Evolutionary conservation across 305 asterid species (phyloP), one percentile per base, ranked within the genome.

Genomic region (Fraxinus ornus): DNA sequence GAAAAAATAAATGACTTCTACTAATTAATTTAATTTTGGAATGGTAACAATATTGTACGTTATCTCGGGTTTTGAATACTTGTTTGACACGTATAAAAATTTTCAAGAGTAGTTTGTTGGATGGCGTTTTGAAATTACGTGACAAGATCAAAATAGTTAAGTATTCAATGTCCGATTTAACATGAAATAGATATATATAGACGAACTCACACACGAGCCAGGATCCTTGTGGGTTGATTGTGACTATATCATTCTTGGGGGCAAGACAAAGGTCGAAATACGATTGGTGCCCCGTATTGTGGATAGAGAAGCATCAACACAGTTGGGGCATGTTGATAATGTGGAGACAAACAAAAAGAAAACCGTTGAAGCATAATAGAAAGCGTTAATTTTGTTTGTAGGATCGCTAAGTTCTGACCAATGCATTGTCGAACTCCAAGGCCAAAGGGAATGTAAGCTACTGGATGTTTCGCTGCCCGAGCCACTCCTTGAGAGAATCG

Each of bases 381-480:
- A 0, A 95, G 73, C 22, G 95, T 94, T 32, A 95, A 79, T 79
- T 90, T 95, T 22, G 97, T 94, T 68, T 95, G 97, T 19, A 95
- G 19, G 3, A 92, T 82, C 47, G 99, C 99, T 15, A 95, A 86
- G 77, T 95, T 95, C 52, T 94, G 98, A 0, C 99, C 99, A n/a
- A 95, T 84, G 90, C 99, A 95, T 2, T 95, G 88, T 21, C 98
- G 97, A 1, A 92, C 85, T 1, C 99, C 99, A n/a, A 91, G 44
- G 19, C 99, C 99, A 79, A 95, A 95, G 0, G 99, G 97, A 91
- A 95, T 86, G 86, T 90, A 94, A 0, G 98, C 97, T 95, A 90
- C 89, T 0, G 96, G 97, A 84, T 94, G 94, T 22, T 87, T 90
- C 21, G 97, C 91, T 0, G 97, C 97, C 28, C 88, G 95, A 4